Evolutionary conservation across 768 basidiomycete genomes (phyloP).

Genomic region (Hericium alpestre): DNA sequence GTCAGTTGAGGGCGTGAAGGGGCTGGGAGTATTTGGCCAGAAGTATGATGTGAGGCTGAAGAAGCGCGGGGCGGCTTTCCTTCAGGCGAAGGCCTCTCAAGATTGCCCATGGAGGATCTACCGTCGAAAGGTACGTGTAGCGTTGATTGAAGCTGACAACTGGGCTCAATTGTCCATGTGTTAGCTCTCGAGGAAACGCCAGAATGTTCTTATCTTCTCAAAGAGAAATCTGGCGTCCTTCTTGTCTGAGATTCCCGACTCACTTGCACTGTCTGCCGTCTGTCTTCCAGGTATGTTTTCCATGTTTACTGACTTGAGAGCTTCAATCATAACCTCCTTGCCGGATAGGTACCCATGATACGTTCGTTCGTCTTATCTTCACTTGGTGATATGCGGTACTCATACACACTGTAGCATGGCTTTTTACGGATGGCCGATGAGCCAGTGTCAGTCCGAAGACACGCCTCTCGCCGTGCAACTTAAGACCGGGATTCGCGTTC

Average conservation of each 20-base stretch:
- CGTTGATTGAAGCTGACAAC: background rate
- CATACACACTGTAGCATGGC: slow-evolving; percentile 46
- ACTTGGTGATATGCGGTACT: background rate
- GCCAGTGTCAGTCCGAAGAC: slow-evolving; percentile 68
- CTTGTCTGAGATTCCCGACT: slow-evolving; percentile 53
- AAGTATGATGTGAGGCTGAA: background rate
- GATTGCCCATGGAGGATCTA: slow-evolving; percentile 52
- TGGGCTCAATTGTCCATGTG: background rate
- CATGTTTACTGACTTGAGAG: slow-evolving; percentile 18
- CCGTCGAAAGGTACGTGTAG: slow-evolving; percentile 35
- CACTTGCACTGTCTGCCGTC: slow-evolving; percentile 59
- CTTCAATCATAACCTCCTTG: background rate
- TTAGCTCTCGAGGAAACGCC: slow-evolving; percentile 37
- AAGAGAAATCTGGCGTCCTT: slow-evolving; percentile 49
- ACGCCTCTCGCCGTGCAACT: slow-evolving; percentile 64
- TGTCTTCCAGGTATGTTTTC: slow-evolving; percentile 51
- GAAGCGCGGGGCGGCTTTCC: slow-evolving; percentile 4
- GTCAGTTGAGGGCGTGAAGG: background rate
- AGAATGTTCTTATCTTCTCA: slow-evolving; percentile 47
- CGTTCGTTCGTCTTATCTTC: slow-evolving; percentile 29
- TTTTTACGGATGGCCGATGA: slow-evolving; percentile 76
- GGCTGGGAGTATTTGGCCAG: background rate
- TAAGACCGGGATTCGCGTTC: slow-evolving; percentile 62
- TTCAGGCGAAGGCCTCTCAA: slow-evolving; percentile 28
- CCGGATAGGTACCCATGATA: slow-evolving; percentile 52